phyloP scores from a whole-genome alignment of 1,284 basidiomycete species.

The Pseudozyma tsukubaensis region DNA sequence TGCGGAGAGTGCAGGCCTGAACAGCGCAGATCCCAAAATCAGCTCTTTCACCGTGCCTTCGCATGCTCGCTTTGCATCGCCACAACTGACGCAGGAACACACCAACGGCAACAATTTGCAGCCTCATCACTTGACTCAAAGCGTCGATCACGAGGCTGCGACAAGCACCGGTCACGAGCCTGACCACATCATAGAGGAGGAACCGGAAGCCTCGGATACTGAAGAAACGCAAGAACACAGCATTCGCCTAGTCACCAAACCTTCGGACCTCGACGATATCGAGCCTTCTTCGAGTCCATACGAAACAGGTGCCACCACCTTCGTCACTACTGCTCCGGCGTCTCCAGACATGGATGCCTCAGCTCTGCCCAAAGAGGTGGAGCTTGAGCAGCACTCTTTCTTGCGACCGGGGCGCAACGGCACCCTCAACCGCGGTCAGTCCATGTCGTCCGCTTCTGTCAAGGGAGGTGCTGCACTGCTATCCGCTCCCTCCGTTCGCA shows the following conservation, averaged over 20 bases:
- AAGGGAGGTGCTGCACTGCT: conserved; percentile 13
- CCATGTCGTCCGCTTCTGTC: conserved; percentile 5
- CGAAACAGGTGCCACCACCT: conserved; percentile 6
- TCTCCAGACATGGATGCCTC: conserved; percentile 21
- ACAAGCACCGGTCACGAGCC: neutral
- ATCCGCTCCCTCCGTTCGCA: conserved; percentile 15
- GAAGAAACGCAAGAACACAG: conserved; percentile 30
- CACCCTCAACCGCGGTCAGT: conserved; percentile 13
- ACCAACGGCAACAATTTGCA: neutral
- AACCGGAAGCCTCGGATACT: neutral
- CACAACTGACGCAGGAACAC: conserved; percentile 4
- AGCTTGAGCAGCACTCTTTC: conserved; percentile 20
- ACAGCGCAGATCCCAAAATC: conserved; percentile 25
- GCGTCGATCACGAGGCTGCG: neutral
- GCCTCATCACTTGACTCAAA: neutral
- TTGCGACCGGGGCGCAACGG: conserved; percentile 26
- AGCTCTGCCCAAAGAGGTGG: conserved; percentile 20
- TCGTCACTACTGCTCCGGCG: conserved; percentile 18
- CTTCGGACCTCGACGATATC: conserved; percentile 20
- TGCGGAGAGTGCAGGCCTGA: conserved; percentile 32
- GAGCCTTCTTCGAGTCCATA: conserved; percentile 3
- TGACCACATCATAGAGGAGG: neutral
- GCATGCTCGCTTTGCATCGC: neutral
- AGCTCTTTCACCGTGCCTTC: conserved; percentile 10
- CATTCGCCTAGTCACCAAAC: conserved; percentile 49